Conservation (phyloP, 495 filamentous ascomycete species). For the Penicillium riverlandense region DNA sequence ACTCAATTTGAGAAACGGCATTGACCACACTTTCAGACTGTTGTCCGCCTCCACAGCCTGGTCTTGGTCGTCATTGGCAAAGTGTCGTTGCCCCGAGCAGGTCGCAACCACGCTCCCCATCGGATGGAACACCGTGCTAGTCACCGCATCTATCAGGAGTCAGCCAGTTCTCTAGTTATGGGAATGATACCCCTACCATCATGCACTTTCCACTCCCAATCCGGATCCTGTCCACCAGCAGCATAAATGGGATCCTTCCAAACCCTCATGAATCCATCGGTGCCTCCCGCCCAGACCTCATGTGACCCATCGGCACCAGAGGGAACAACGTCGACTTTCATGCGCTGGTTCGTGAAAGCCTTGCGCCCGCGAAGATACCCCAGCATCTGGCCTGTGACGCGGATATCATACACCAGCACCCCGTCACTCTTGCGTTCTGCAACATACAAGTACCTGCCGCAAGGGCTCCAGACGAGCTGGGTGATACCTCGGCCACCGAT, state of each 20-base stretch:
- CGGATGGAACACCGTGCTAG: conserved; percentile 58
- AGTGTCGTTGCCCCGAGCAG: conserved; percentile 56
- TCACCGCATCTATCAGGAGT: conserved; percentile 44
- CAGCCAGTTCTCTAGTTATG: conserved; percentile 2
- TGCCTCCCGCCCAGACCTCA: conserved; percentile 80
- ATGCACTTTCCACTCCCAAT: conserved; percentile 55
- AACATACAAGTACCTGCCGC: conserved; percentile 80
- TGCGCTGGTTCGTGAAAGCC: conserved; percentile 67
- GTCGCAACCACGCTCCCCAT: conserved; percentile 65
- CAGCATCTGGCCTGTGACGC: conserved; percentile 61
- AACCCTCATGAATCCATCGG: conserved; percentile 66
- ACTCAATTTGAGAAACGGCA: conserved; percentile 20
- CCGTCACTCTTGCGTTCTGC: conserved; percentile 75
- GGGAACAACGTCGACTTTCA: conserved; percentile 62
- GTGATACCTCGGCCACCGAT: conserved; percentile 64
- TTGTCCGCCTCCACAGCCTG: conserved; percentile 35
- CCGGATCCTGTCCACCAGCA: conserved; percentile 46
- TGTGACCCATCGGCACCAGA: conserved; percentile 43
- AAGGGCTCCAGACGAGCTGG: conserved; percentile 72
- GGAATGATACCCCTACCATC: conserved; percentile 26
- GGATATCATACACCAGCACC: conserved; percentile 75
- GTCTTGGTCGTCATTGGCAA: conserved; percentile 6
- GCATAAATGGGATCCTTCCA: conserved; percentile 59
- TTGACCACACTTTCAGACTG: conserved; percentile 59
- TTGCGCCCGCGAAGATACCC: conserved; percentile 64